Percentiles rank a stretch among this genome's conserved stretches.
Evolutionary conservation across 129 eudicot genomes (phyloP).

Genomic region (Daucus carota): DNA sequence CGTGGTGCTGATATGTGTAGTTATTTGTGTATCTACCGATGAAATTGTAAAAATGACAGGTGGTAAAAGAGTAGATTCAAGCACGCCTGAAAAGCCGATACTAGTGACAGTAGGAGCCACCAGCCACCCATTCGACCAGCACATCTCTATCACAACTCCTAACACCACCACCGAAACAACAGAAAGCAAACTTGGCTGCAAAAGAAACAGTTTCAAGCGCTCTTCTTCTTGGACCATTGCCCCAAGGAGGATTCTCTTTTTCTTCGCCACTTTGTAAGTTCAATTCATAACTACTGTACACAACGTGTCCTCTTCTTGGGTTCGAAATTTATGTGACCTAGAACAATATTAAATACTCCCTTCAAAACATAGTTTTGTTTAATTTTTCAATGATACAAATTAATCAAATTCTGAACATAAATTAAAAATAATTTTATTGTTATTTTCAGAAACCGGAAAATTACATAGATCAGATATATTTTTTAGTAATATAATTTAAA

Average conservation of each 20-base stretch:
- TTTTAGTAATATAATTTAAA: too few relatives aligned
- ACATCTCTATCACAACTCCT: slow-evolving; percentile 38
- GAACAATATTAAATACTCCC: too few relatives aligned
- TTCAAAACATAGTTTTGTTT: too few relatives aligned
- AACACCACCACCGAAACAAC: slow-evolving; percentile 11
- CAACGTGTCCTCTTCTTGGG: too few relatives aligned
- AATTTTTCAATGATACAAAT: too few relatives aligned
- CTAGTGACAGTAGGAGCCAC: slow-evolving; percentile 23
- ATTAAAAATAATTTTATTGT: too few relatives aligned
- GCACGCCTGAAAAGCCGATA: slow-evolving; percentile 43
- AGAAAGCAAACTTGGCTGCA: slow-evolving; percentile 30
- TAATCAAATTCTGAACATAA: too few relatives aligned
- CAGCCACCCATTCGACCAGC: slow-evolving; percentile 28
- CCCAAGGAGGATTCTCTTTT: slow-evolving; percentile 65
- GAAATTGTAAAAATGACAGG: slow-evolving; percentile 14
- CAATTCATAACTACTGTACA: not conserved
- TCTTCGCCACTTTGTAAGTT: slow-evolving; percentile 86
- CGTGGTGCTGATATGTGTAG: not conserved
- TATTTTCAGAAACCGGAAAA: too few relatives aligned
- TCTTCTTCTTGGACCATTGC: slow-evolving; percentile 28
- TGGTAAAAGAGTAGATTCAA: slow-evolving; percentile 14
- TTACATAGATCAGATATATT: too few relatives aligned
- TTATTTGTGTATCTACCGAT: not conserved
- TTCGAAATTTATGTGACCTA: too few relatives aligned
- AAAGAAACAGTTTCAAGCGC: slow-evolving; percentile 55